Percentiles rank a stretch among this genome's conserved stretches.
Evolutionary conservation across 2,329 filamentous ascomycete genomes (phyloP).

Genomic region (Penicillium polonicum): DNA sequence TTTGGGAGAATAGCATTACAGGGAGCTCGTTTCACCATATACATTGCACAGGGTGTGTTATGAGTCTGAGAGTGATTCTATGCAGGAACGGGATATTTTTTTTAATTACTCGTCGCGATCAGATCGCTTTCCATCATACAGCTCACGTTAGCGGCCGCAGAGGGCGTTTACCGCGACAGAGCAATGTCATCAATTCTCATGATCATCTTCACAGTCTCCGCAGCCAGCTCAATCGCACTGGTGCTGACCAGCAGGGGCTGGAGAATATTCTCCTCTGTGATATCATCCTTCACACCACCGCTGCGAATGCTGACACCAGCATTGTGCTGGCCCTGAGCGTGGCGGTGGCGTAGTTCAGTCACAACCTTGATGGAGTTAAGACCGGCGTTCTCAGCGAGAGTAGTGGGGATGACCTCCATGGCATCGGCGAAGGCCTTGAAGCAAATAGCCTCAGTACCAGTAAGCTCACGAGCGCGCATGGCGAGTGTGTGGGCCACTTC

Average conservation of each 20-base stretch:
- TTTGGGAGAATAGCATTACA: not conserved
- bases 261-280: constrained; percentile 92
- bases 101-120: constrained; percentile 30
- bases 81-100: constrained; percentile 22
- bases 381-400: constrained; percentile 93
- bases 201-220: constrained; percentile 98
- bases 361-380: constrained; percentile 99
- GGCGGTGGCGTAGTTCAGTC: constrained; percentile 88
- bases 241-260: constrained; percentile 96
- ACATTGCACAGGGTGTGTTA: not conserved
- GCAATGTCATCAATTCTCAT: constrained; percentile 68
- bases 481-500: constrained; percentile 87
- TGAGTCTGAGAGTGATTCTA: constrained; percentile 12
- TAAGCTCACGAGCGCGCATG: constrained; percentile 76
- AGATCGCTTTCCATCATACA: constrained; percentile 29
- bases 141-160: constrained; percentile 17
- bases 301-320: constrained; percentile 98
- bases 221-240: constrained; percentile 92
- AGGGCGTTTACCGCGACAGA: constrained; percentile 45
- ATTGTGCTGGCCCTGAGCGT: constrained; percentile 92
- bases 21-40: not conserved
- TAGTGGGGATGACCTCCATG: constrained; percentile 95
- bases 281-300: constrained; percentile 94
- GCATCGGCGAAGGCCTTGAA: constrained; percentile 99
- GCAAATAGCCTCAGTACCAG: constrained; percentile 94